Evolutionary conservation across 768 basidiomycete species (phyloP), one percentile per base, ranked within the genome.

Genomic region (Rhodotorula paludigena): DNA sequence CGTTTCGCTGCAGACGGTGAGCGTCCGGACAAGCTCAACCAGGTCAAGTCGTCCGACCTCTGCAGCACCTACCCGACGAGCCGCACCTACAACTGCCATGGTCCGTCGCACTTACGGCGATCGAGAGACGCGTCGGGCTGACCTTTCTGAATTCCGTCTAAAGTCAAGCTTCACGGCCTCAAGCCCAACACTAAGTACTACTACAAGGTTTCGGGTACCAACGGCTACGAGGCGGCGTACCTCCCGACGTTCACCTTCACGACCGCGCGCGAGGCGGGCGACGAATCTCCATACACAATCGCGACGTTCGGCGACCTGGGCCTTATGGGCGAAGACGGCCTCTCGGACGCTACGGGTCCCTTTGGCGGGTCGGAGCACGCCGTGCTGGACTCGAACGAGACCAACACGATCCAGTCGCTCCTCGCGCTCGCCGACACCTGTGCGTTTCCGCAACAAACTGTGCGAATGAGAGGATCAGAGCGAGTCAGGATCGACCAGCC

Each of bases 331-430:
- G 53, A 67, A 32, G 47, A 73, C 54, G 72, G 72, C 0, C 54
- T 73, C n/a, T 66, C 63, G 11, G 66, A 67, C 16, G 52, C 18
- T 5, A 44, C 64, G 16, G 63, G 66, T 0, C 63, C 66, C 23
- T 35, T 64, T 21, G 70, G 66, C 35, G 71, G 64, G 5, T 15
- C 45, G 35, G n/a, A 39, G 7, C 28, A n/a, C 21, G 48, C 57
- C 28, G 16, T n/a, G 18, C 61, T 69, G 35, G 58, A 49, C 0
- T 15, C 60, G 33, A 47, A 57, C 45, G 72, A 69, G 52, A 66
- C 65, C 14, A 73, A 73, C 62, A 69, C 72, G 21, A 69, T 73
- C 48, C 72, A 73, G 64, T 45, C 54, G 18, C 30, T 72, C 16
- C 36, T 54, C 23, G 52, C 38, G n/a, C 45, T 48, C 18, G 53